A percentile compares a stretch with the other conserved stretches of the same genome.
phyloP scores from a whole-genome alignment of 2,329 filamentous ascomycete genomes.

The Tolypocladium album region DNA sequence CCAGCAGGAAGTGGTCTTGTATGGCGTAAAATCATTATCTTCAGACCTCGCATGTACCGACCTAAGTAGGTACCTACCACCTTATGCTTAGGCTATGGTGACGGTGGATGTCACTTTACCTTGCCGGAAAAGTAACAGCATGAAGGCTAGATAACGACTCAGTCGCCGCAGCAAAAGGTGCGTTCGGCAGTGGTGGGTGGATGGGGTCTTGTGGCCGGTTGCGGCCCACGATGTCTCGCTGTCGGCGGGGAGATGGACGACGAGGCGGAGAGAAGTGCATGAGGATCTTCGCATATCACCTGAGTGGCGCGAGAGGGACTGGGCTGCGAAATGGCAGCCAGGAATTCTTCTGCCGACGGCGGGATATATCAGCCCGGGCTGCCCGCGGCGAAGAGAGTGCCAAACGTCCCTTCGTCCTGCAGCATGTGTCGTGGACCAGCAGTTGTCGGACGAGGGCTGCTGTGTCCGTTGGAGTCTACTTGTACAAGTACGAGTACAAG shows the following conservation, averaged over 20 bases:
- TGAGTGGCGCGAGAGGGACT: not conserved
- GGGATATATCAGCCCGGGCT: not conserved
- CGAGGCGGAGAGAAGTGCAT: not conserved
- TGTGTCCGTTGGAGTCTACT: not conserved
- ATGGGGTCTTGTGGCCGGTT: not conserved
- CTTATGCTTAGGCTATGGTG: not conserved
- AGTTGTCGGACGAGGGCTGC: no score
- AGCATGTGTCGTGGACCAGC: no score
- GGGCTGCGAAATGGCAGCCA: not conserved
- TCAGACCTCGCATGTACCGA: no score
- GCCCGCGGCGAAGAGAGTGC: no score
- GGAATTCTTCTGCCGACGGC: not conserved
- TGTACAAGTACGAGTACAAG: no score
- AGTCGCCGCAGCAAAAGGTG: not conserved
- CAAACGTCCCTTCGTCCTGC: no score
- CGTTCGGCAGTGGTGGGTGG: slow-evolving; percentile 1
- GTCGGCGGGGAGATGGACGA: not conserved
- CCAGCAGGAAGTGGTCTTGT: not conserved
- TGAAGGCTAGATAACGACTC: not conserved
- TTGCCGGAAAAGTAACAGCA: not conserved
- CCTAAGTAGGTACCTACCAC: no score
- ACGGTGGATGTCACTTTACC: not conserved
- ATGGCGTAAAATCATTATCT: not conserved
- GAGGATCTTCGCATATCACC: not conserved
- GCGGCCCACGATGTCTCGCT: not conserved